Percentiles rank a stretch among this genome's conserved stretches.
Evolutionary conservation across 2,329 filamentous ascomycete genomes (phyloP).

Genomic region (Gaeumannomyces tritici): DNA sequence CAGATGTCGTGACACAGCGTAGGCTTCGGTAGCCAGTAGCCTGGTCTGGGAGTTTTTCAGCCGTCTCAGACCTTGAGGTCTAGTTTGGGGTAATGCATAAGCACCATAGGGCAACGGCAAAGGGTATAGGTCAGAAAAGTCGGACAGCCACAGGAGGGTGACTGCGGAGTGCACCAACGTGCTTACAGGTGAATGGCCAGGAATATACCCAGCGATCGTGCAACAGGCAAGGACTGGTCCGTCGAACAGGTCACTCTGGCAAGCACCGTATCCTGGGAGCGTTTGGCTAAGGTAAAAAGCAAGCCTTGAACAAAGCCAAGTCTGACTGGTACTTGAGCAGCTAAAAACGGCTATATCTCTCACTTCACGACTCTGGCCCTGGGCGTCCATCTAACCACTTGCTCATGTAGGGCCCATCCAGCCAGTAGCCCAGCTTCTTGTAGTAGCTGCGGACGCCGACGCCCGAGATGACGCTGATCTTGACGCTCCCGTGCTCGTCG

Average conservation of each 20-base stretch:
- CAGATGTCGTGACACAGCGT: too few relatives aligned
- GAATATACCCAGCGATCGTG: too few relatives aligned
- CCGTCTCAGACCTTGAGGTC: too few relatives aligned
- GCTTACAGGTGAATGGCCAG: too few relatives aligned
- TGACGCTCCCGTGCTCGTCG: conserved; percentile 86
- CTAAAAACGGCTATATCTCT: neutral
- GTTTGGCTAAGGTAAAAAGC: neutral
- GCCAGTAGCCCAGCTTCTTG: conserved; percentile 79
- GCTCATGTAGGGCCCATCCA: conserved; percentile 83
- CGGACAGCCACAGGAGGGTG: too few relatives aligned
- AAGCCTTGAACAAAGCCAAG: neutral
- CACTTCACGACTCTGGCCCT: conserved; percentile 5
- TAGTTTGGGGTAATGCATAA: too few relatives aligned
- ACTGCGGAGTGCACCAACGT: too few relatives aligned
- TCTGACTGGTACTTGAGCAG: neutral
- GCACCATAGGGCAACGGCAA: too few relatives aligned
- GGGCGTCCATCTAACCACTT: conserved; percentile 49
- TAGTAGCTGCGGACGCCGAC: conserved; percentile 96
- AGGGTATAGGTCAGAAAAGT: too few relatives aligned
- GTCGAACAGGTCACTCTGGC: neutral
- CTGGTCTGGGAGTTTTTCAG: too few relatives aligned
- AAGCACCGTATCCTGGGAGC: neutral
- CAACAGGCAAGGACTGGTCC: too few relatives aligned
- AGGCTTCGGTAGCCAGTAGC: too few relatives aligned
- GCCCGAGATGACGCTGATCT: conserved; percentile 96